Percentiles rank a stretch among this genome's conserved stretches.
phyloP scores from a whole-genome alignment of 345 rosid genomes.

The Rhizophora apiculata region DNA sequence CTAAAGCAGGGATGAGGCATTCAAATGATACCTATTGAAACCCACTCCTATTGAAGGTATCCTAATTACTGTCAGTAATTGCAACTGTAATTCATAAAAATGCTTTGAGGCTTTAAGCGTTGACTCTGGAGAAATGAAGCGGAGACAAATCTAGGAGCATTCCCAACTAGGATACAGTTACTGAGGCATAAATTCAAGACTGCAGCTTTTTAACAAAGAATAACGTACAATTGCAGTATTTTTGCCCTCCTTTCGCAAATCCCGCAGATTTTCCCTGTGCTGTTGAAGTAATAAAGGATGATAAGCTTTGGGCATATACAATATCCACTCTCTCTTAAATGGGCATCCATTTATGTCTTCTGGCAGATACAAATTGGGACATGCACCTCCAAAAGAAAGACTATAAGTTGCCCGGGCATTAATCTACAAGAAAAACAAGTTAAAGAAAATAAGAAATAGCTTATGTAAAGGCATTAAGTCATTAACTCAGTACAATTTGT shows the following conservation, averaged over 20 bases:
- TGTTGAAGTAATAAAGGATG: constrained; percentile 88
- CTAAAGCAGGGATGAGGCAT: constrained; percentile 17
- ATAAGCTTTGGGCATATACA: constrained; percentile 76
- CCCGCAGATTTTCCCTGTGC: constrained; percentile 57
- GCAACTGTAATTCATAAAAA: too few species aligned
- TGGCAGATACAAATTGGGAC: constrained; percentile 61
- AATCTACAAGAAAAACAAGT: constrained; percentile 44
- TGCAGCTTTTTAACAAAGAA: background rate
- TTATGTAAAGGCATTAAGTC: background rate
- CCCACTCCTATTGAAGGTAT: too few species aligned
- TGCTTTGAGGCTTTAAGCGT: too few species aligned
- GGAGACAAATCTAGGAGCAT: background rate
- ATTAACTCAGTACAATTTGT: background rate
- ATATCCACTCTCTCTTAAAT: constrained; percentile 51
- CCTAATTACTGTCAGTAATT: too few species aligned
- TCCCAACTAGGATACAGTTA: background rate
- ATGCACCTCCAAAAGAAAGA: constrained; percentile 68
- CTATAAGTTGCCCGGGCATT: constrained; percentile 86
- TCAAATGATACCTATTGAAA: too few species aligned
- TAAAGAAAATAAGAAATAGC: constrained; percentile 1
- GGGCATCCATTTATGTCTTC: constrained; percentile 37
- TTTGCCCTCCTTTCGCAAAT: constrained; percentile 44
- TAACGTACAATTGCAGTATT: constrained; percentile 54
- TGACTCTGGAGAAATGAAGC: background rate
- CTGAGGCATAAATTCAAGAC: background rate